phyloP scores from a whole-genome alignment of 352 stramenopile genomes.

The Phytophthora europaea region DNA sequence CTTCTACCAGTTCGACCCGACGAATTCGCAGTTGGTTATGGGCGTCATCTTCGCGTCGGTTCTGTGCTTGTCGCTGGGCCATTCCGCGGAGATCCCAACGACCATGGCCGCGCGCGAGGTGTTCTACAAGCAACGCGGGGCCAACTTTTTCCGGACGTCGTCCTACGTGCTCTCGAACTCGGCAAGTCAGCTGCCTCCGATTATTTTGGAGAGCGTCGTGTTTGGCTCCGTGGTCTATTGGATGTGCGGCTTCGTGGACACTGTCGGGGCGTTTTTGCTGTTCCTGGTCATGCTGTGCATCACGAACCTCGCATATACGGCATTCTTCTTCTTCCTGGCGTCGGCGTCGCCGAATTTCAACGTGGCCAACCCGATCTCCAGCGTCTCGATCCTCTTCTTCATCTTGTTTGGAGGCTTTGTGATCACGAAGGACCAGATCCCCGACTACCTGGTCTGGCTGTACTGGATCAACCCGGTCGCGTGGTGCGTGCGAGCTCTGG shows the following conservation, averaged over 20 bases:
- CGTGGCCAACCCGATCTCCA: slow-evolving; percentile 25
- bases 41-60: slow-evolving; percentile 48
- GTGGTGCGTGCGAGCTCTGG: slow-evolving; percentile 15
- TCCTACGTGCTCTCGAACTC: slow-evolving; percentile 20
- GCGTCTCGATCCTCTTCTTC: slow-evolving; percentile 20
- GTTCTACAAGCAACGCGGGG: slow-evolving; percentile 19
- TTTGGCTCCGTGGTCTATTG: slow-evolving; percentile 69
- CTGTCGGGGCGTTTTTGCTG: slow-evolving; percentile 10
- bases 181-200: slow-evolving; percentile 5
- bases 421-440: slow-evolving; percentile 19
- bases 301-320: slow-evolving; percentile 43
- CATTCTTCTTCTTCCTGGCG: slow-evolving; percentile 42
- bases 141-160: slow-evolving; percentile 19
- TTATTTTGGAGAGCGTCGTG: slow-evolving; percentile 40
- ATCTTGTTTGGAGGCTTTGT: slow-evolving; percentile 12
- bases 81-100: slow-evolving; percentile 63
- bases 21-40: slow-evolving; percentile 36
- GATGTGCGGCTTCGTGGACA: slow-evolving; percentile 57
- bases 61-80: slow-evolving; percentile 6
- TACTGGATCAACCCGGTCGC: slow-evolving; percentile 21
- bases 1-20: slow-evolving; percentile 37
- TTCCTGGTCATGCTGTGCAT: slow-evolving; percentile 60
- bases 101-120: slow-evolving; percentile 55
- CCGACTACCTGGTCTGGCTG: slow-evolving; percentile 19
- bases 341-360: slow-evolving; percentile 26